Conservation (phyloP, 2,329 filamentous ascomycete genomes). For the Fusarium sp. region DNA sequence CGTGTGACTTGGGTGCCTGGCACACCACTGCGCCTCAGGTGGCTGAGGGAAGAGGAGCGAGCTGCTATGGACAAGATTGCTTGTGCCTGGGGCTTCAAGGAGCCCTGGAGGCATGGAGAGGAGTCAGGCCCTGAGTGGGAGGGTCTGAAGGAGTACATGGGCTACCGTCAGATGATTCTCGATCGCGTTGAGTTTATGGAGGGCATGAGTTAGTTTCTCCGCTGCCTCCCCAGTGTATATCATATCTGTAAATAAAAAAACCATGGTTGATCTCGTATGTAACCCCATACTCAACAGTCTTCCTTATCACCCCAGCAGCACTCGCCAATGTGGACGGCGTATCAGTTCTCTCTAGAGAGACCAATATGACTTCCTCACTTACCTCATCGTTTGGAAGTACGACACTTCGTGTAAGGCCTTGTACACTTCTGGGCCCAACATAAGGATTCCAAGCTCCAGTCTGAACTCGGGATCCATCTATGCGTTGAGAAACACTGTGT, state of each 20-base stretch:
- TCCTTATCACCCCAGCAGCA: slow-evolving; percentile 44
- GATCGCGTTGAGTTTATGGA: slow-evolving; percentile 92
- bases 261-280: slow-evolving; percentile 42
- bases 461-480: slow-evolving; percentile 9
- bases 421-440: slow-evolving; percentile 43
- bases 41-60: slow-evolving; percentile 90
- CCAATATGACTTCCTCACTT: slow-evolving; percentile 50
- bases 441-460: slow-evolving; percentile 46
- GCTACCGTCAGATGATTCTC: slow-evolving; percentile 86
- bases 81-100: slow-evolving; percentile 90
- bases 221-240: slow-evolving; percentile 25
- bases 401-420: slow-evolving; percentile 40
- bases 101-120: slow-evolving; percentile 81
- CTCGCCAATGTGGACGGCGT: slow-evolving; percentile 14
- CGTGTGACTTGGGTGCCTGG: slow-evolving; percentile 91
- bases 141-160: slow-evolving; percentile 81
- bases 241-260: slow-evolving; percentile 34
- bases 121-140: slow-evolving; percentile 94
- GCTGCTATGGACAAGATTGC: slow-evolving; percentile 87
- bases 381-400: slow-evolving; percentile 42
- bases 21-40: slow-evolving; percentile 80
- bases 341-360: slow-evolving; percentile 26
- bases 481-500: neutral
- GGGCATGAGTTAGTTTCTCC: slow-evolving; percentile 69
- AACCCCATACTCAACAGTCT: slow-evolving; percentile 50